phyloP scores from a whole-genome alignment of 2,329 filamentous ascomycete genomes.

The Dichotomopilus funicola region DNA sequence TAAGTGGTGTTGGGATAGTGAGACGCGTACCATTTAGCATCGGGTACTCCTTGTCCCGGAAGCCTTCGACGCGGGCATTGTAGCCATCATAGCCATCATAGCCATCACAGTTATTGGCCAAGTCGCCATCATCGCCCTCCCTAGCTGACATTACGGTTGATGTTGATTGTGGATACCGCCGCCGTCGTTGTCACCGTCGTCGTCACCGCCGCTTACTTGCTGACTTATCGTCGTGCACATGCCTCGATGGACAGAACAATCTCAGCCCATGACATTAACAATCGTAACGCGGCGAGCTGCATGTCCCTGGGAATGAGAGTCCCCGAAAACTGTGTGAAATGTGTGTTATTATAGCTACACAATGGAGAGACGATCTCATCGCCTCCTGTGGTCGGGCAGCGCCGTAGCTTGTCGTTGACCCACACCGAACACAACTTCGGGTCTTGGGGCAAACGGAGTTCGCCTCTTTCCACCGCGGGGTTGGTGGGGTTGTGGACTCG shows the following conservation, averaged over 20 bases:
- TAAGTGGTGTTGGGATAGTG: neutral
- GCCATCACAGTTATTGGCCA: neutral
- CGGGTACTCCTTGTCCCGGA: constrained; percentile 58
- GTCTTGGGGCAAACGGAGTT: constrained; percentile 19
- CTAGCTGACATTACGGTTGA: too few relatives aligned
- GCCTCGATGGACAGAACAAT: neutral
- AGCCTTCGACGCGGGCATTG: constrained; percentile 50
- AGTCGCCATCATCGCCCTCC: too few relatives aligned
- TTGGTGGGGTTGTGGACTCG: constrained; percentile 4
- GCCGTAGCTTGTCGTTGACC: constrained; percentile 2
- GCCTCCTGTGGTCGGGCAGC: constrained; percentile 6
- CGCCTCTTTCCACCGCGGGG: constrained; percentile 22
- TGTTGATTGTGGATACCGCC: too few relatives aligned
- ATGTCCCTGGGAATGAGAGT: neutral
- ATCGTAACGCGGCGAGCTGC: neutral
- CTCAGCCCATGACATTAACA: neutral
- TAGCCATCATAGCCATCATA: constrained; percentile 47
- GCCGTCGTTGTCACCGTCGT: constrained; percentile 19
- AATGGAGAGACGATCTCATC: neutral
- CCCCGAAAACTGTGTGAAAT: neutral
- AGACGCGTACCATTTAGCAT: constrained; percentile 55
- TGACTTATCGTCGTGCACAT: neutral
- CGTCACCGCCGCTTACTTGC: neutral
- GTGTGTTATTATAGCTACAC: neutral
- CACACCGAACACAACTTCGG: neutral